phyloP scores from a whole-genome alignment of 2,329 filamentous ascomycete genomes.

The Keithomyces neogunnii region DNA sequence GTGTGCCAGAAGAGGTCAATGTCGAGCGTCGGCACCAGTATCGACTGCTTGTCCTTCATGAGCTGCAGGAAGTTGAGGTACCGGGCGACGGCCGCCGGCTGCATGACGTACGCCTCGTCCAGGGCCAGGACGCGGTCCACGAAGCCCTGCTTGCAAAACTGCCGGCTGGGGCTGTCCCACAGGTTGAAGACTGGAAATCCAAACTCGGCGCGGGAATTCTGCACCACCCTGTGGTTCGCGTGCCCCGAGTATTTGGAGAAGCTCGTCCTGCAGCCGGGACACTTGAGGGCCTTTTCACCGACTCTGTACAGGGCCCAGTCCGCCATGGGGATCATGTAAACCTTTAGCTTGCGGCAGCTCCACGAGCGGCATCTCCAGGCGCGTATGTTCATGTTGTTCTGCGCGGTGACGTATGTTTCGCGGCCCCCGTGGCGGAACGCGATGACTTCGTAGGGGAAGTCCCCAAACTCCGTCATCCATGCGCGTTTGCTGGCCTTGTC shows the following conservation, averaged over 20 bases:
- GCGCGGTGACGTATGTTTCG: not conserved
- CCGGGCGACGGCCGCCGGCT: not conserved
- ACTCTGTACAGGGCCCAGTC: not conserved
- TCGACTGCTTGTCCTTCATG: not conserved
- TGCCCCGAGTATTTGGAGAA: not conserved
- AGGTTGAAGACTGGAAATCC: constrained; percentile 2
- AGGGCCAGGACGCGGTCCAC: not conserved
- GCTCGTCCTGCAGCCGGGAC: not conserved
- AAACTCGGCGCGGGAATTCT: not conserved
- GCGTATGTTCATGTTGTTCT: not conserved
- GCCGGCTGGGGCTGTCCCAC: not conserved
- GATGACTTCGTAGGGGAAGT: not conserved
- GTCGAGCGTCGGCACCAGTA: no score
- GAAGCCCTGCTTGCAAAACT: constrained; percentile 1
- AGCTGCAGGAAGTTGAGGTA: constrained; percentile 2
- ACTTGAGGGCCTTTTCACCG: not conserved
- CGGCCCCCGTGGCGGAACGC: not conserved
- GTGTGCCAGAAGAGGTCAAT: no score
- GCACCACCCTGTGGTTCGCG: not conserved
- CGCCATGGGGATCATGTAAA: not conserved
- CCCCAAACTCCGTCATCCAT: not conserved
- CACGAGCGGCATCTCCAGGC: not conserved
- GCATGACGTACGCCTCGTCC: not conserved
- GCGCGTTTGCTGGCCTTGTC: not conserved
- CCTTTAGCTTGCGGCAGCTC: not conserved